Evolutionary conservation across 2,329 filamentous ascomycete genomes (phyloP), one percentile per base, ranked within the genome.

Genomic region (Xylariales sp.): DNA sequence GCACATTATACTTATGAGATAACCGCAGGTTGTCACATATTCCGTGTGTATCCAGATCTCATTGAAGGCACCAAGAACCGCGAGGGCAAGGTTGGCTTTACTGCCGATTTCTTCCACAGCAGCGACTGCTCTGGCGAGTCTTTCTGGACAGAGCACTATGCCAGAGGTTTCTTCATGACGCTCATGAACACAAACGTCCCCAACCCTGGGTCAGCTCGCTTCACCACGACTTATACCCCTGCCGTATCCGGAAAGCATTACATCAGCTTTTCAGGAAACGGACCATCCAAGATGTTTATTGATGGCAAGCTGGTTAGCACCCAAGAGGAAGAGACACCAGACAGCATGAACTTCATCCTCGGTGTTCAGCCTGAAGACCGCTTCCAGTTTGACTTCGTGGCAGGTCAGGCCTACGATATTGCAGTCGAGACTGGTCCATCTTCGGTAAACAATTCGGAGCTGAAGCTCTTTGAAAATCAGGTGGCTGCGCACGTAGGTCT

Each of bases 311-410:
- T 37, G 14, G 6, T 29, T 6, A 29, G 24, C 24, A 23, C 16
- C 17, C 34, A 29, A 21, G 16, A 17, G n/a, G 16, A 28, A 30
- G 17, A 29, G n/a, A 21, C 25, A 8, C n/a, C 20, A n/a, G 35
- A 30, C 15, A 29, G 15, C 13, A 29, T 37, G 25, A 27, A 13
- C n/a, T 37, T 30, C 25, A 14, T 37, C 14, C 16, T 37, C 17
- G 35, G 35, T 14, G 35, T 37, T 6, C 35, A 37, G n/a, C 25
- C 29, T 16, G 35, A 37, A 18, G 25, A 37, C 25, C n/a, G 16
- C 15, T 37, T 28, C 24, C 34, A 21, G 17, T 37, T 12, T 19
- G 18, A 21, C 11, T 38, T 33, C 28, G 20, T 14, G 17, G 15
- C 28, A 2, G 28, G 18, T 16, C 17, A 10, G 6, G 5, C 11